Evolutionary conservation across 345 rosid species (phyloP), one percentile per base, ranked within the genome.

Genomic region (Citrus cavaleriei): DNA sequence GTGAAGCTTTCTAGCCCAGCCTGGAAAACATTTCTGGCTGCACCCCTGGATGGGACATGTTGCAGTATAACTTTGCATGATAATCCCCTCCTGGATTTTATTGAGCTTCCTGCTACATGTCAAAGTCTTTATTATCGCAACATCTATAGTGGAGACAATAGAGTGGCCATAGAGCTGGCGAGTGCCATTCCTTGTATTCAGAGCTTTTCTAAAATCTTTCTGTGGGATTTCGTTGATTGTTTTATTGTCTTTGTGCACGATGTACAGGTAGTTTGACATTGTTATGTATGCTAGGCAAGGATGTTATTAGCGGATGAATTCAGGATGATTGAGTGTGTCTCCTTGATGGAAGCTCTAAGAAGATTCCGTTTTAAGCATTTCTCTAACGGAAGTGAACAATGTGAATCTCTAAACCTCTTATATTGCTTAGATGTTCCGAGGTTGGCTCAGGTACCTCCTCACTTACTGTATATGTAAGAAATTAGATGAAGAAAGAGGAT

Each of bases 91-190:
- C 94, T 91, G 70, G 98, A 95, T 78, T 93, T 93, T 62, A 97
- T 93, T 66, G 99, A 93, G 83, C 97, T 92, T 78, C 99, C 96
- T 10, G 97, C 93, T 84, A 89, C 89, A 69, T 93, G 95, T 70
- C 98, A 90, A 89, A 98, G 98, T 73, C 92, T 95, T 78, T 81
- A 88, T 84, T 93, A 92, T 79, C 90, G 98, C 92, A 93, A 92
- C 81, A 84, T 93, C 83, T 87, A 92, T 75, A 88, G 95, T 77
- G 97, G 98, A 75, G 97, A 91, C 84, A 86, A 91, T 68, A 86
- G 95, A 86, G 96, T 98, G 79, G 97, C 97, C 74, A 83, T 92
- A 12, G 98, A 92, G 83, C 91, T 92, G 98, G 98, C 92, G 66
- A 85, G 86, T 86, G 7, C 24, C 8, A 5, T 76, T 55, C 54